Evolutionary conservation across 2,329 filamentous ascomycete species (phyloP), one percentile per base, ranked within the genome.

Genomic region (Clonostachys rhizophaga): DNA sequence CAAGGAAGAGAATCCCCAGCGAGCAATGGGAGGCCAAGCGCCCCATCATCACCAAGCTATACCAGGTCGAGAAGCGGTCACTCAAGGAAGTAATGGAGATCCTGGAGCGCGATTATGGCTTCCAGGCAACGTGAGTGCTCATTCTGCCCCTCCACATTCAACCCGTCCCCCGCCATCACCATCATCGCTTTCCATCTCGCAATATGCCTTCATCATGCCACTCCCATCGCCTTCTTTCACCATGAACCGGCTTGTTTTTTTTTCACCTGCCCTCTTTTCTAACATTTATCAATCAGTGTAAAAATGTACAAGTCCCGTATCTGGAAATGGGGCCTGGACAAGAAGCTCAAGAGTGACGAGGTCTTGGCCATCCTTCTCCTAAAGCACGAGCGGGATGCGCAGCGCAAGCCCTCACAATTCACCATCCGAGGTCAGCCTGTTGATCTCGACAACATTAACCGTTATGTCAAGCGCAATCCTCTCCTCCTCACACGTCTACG

Each of bases 251-350:
- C 24, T 3, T 3, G 10, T 18, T 17, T 5, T 16, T 16, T 5
- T 17, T 18, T 24, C 17, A 5, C 17, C 40, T 42, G 24, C 12
- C 40, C 40, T 18, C 40, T 42, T 17, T 39, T 13, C 36, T 39
- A 14, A 39, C 36, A 18, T 39, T 11, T 14, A 18, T 12, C 10
- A 30, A 16, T 20, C 48, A 69, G 66, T 17, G 64, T 66, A 46
- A 69, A 68, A 53, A 70, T 70, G 65, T 70, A 67, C 55, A 70
- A 70, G 58, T 69, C 67, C 41, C 62, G 67, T 41, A 68, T 70
- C 43, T 66, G 62, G 58, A 64, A 65, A 52, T 70, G 68, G 68
- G 63, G 65, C 6, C 60, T 70, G 40, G 65, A 68, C 45, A 70
- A 70, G 53, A 70, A 70, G 52, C 56, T 70, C 44, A 68, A 69